Evolutionary conservation across 129 eudicot genomes (phyloP).

Genomic region (Escallonia rubra): DNA sequence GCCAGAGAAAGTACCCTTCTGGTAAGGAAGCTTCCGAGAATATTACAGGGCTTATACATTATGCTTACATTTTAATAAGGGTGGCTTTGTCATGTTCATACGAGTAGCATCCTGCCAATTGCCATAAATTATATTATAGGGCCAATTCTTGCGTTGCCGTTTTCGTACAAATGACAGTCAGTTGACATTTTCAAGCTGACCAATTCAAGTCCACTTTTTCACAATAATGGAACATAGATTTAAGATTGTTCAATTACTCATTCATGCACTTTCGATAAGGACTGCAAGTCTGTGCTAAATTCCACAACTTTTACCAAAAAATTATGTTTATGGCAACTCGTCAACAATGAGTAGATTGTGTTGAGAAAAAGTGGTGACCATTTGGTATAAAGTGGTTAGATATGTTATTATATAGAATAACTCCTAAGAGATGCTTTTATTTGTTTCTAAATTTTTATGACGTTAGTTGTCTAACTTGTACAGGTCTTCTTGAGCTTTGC

Average conservation of each 20-base stretch:
- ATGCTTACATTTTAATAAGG: background rate
- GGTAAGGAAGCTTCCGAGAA: constrained; percentile 19
- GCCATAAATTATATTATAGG: too few species aligned
- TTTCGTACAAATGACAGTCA: too few species aligned
- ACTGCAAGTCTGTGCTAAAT: too few species aligned
- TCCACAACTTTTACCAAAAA: too few species aligned
- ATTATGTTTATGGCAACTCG: too few species aligned
- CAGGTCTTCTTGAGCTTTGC: constrained; percentile 46
- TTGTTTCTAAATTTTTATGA: background rate
- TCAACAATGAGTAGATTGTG: too few species aligned
- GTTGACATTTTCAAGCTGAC: background rate
- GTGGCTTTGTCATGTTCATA: background rate
- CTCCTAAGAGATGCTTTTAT: background rate
- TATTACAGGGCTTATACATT: background rate
- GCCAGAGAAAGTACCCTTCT: constrained; percentile 40
- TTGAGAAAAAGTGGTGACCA: background rate
- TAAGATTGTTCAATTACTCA: too few species aligned
- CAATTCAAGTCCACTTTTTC: too few species aligned
- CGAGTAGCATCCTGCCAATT: too few species aligned
- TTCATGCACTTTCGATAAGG: too few species aligned
- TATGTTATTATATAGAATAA: background rate
- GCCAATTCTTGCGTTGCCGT: too few species aligned
- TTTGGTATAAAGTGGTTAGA: background rate
- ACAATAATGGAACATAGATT: too few species aligned
- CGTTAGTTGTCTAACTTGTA: background rate